Percentiles rank a stretch among this genome's conserved stretches.
Evolutionary conservation across 2,329 filamentous ascomycete species (phyloP).

Genomic region (Neurospora sp.): DNA sequence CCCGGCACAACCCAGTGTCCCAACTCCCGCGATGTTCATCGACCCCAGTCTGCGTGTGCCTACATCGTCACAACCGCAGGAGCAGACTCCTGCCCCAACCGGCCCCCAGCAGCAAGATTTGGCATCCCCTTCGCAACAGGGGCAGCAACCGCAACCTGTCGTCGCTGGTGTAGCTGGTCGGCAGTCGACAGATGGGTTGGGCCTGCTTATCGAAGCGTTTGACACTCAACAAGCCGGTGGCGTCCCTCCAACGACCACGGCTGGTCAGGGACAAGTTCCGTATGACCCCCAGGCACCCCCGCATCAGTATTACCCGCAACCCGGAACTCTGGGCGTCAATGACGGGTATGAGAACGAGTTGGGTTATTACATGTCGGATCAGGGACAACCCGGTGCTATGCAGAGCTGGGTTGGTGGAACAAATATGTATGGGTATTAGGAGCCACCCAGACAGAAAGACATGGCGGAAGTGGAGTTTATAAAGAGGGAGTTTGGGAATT

Average conservation of each 20-base stretch:
- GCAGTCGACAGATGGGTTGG: conserved; percentile 24
- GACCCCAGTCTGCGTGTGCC: conserved; percentile 16
- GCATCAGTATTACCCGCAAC: conserved; percentile 14
- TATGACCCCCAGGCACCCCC: conserved; percentile 13
- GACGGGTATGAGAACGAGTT: conserved; percentile 24
- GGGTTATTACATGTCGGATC: conserved; percentile 21
- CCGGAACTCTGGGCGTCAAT: conserved; percentile 14
- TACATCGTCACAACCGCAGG: conserved; percentile 13
- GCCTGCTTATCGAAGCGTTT: conserved; percentile 32
- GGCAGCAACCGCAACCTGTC: conserved; percentile 1
- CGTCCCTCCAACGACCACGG: conserved; percentile 5
- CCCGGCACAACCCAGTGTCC: background rate
- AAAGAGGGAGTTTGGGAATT: background rate
- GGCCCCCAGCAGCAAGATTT: conserved; percentile 4
- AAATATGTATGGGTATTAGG: conserved; percentile 17
- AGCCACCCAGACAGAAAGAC: background rate
- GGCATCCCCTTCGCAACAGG: background rate
- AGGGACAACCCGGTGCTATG: conserved; percentile 7
- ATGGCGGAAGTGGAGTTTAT: background rate
- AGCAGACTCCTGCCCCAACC: conserved; percentile 12
- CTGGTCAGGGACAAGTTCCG: conserved; percentile 3
- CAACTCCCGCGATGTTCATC: conserved; percentile 14
- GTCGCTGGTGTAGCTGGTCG: background rate
- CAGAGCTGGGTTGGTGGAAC: conserved; percentile 16
- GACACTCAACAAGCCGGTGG: conserved; percentile 23